These are phyloP conservation scores for Rhodotorula sp. DNA, from an alignment of 1,284 basidiomycete genomes.

Conservation along the genomic window DNA sequence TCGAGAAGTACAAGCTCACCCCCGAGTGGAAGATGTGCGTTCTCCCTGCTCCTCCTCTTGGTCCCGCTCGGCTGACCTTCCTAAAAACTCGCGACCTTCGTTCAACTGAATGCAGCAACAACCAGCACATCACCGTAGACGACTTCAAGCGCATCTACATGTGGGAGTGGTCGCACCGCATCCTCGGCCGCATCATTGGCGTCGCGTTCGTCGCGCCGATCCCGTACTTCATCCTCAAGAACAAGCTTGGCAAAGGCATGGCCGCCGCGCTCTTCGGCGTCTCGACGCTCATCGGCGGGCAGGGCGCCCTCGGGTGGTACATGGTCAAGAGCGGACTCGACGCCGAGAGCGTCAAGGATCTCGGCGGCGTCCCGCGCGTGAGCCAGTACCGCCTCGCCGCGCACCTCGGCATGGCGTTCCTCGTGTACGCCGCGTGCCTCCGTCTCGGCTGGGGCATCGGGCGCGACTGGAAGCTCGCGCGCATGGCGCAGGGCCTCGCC, in stretches of 20 bases:
- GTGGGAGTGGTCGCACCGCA: slow-evolving; percentile 98
- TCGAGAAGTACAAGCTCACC: slow-evolving; percentile 91
- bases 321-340: slow-evolving; percentile 98
- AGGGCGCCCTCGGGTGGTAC: slow-evolving; percentile 96
- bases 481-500: slow-evolving; percentile 55
- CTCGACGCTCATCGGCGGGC: slow-evolving; percentile 48
- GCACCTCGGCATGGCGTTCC: slow-evolving; percentile 86
- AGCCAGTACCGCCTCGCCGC: slow-evolving; percentile 95
- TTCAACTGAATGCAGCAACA: slow-evolving; percentile 62
- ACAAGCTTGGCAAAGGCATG: slow-evolving; percentile 52
- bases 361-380: slow-evolving; percentile 87
- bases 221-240: slow-evolving; percentile 73
- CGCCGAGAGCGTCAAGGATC: slow-evolving; percentile 61
- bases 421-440: slow-evolving; percentile 90
- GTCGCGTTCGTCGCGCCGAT: slow-evolving; percentile 61
- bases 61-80: neutral
- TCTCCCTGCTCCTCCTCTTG: neutral
- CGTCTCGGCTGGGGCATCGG: slow-evolving; percentile 74
- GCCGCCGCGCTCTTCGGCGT: slow-evolving; percentile 44
- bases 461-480: slow-evolving; percentile 76
- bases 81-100: no score
- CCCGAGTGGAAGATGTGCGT: slow-evolving; percentile 93
- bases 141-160: slow-evolving; percentile 97
- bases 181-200: slow-evolving; percentile 89
- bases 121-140: slow-evolving; percentile 78